Conservation (phyloP, 208 protist species). For the Acanthamoeba pearcei region DNA sequence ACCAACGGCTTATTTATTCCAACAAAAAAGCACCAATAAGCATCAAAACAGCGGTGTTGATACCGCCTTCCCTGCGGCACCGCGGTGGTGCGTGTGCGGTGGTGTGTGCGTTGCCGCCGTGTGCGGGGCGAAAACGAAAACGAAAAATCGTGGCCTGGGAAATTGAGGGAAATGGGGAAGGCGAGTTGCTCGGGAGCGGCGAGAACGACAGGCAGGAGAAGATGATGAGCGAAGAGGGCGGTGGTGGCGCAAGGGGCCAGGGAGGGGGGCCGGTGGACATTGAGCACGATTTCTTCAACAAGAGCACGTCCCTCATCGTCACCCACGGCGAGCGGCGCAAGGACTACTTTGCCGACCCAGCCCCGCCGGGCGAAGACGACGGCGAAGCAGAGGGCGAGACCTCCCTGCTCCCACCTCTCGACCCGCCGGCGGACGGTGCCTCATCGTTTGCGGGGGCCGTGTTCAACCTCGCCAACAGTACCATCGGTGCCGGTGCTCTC, state of each 20-base stretch:
- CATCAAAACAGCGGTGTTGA: no score
- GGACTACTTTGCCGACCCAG: background rate
- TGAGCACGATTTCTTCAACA: conserved; percentile 35
- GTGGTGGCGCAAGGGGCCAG: background rate
- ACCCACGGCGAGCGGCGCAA: background rate
- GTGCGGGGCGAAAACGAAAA: no score
- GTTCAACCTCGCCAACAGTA: conserved; percentile 49
- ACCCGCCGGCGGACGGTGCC: background rate
- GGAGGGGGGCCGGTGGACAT: background rate
- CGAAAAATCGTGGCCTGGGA: no score
- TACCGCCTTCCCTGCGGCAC: no score
- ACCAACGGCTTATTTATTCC: no score
- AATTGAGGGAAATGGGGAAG: no score
- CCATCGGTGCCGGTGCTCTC: conserved; percentile 26
- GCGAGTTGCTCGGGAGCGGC: no score
- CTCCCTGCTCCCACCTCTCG: background rate
- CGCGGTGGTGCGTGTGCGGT: no score
- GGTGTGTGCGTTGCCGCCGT: no score
- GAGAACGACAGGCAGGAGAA: no score
- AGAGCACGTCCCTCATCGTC: background rate
- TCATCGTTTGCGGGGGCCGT: background rate
- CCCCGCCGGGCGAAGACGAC: background rate
- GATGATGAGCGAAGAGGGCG: background rate
- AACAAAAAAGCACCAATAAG: no score
- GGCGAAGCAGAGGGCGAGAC: background rate